Percentiles rank a stretch among this genome's conserved stretches.
These are phyloP conservation scores for Huntiella abstrusa DNA, from an alignment of 2,329 filamentous ascomycete genomes.

Conservation along the genomic window DNA sequence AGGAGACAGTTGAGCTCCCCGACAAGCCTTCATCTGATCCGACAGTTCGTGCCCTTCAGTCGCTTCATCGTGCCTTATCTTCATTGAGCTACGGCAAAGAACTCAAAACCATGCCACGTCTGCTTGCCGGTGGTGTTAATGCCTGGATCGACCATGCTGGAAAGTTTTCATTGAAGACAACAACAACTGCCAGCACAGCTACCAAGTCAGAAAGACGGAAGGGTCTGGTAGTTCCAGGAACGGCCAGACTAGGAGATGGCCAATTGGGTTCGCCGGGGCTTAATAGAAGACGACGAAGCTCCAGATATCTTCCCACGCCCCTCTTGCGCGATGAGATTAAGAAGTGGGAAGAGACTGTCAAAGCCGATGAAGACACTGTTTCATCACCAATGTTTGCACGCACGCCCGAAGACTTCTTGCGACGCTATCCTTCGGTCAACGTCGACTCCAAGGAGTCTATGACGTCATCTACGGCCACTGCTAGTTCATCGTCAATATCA, in stretches of 20 bases:
- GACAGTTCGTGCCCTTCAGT: constrained; percentile 16
- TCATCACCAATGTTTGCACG: constrained; percentile 39
- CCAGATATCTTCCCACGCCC: constrained; percentile 38
- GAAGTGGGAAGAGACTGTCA: constrained; percentile 60
- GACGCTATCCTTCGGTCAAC: constrained; percentile 57
- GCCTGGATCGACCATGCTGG: constrained; percentile 80
- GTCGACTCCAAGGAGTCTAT: constrained; percentile 39
- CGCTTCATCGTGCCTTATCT: constrained; percentile 59
- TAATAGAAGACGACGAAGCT: constrained; percentile 17
- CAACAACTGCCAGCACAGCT: constrained; percentile 20
- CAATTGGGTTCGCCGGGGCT: not conserved
- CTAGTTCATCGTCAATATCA: not conserved
- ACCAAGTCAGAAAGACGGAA: constrained; percentile 12
- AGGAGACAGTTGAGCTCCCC: constrained; percentile 37
- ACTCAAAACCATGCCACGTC: constrained; percentile 51
- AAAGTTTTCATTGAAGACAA: constrained; percentile 35
- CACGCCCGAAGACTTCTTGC: constrained; percentile 67
- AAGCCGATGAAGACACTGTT: constrained; percentile 38
- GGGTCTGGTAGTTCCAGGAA: constrained; percentile 1
- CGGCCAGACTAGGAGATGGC: not conserved
- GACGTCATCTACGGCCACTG: constrained; percentile 22
- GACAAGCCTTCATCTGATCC: constrained; percentile 1
- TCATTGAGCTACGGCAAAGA: constrained; percentile 70
- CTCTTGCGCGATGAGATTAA: constrained; percentile 66
- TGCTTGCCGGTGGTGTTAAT: constrained; percentile 66